Conservation (phyloP, 768 basidiomycete genomes). For the Boletellus sp. region DNA sequence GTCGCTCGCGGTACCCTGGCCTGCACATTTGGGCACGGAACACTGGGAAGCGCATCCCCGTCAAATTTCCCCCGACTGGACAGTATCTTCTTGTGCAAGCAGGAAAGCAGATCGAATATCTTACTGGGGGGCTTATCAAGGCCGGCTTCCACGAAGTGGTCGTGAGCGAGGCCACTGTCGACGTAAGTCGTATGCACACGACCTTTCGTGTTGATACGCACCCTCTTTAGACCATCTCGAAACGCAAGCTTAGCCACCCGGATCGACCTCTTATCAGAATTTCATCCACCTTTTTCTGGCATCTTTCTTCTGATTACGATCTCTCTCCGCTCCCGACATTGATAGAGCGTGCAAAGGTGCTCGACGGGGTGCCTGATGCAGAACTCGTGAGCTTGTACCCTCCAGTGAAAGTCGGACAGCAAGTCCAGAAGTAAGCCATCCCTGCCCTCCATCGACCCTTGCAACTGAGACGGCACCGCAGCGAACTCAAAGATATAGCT, state of each 20-base stretch:
- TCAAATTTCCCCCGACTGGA: slow-evolving; percentile 78
- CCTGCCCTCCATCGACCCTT: not conserved
- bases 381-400: slow-evolving; percentile 46
- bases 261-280: slow-evolving; percentile 91
- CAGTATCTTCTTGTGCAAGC: slow-evolving; percentile 89
- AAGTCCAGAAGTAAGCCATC: slow-evolving; percentile 69
- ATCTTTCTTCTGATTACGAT: slow-evolving; percentile 81
- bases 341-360: slow-evolving; percentile 42
- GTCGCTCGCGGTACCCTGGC: slow-evolving; percentile 81
- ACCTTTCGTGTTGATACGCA: not conserved
- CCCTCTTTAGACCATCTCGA: slow-evolving; percentile 53
- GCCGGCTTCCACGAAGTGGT: slow-evolving; percentile 96
- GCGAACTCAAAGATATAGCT: slow-evolving; percentile 79
- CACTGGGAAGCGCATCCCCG: slow-evolving; percentile 83
- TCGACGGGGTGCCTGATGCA: slow-evolving; percentile 34
- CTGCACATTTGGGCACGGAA: slow-evolving; percentile 95
- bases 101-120: slow-evolving; percentile 91
- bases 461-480: slow-evolving; percentile 28
- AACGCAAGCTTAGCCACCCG: slow-evolving; percentile 54
- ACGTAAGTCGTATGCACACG: slow-evolving; percentile 39
- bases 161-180: slow-evolving; percentile 75
- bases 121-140: slow-evolving; percentile 79
- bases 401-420: slow-evolving; percentile 82
- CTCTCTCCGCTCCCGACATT: slow-evolving; percentile 63
- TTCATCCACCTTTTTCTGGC: slow-evolving; percentile 96